Base-by-base conservation (phyloP, 2,329 filamentous ascomycete species). In the Colletotrichum sp. region DNA sequence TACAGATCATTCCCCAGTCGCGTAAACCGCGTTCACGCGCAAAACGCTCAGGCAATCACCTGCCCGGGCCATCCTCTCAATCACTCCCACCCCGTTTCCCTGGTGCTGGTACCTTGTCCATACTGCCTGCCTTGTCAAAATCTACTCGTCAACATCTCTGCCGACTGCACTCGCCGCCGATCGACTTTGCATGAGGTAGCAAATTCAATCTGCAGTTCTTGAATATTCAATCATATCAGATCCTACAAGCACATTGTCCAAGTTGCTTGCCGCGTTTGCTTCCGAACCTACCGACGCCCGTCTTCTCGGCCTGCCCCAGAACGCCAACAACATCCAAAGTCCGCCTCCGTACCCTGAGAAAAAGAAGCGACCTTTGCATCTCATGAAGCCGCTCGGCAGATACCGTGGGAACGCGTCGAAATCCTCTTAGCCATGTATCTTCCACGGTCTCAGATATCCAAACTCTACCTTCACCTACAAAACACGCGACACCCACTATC, bases 391-490 rank as follows among this genome's bases (percentile, higher is more conserved):
- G 68, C 78, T 75, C 81, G 82, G 80, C 73, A 78, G 44, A 66
- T 16, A 30, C 34, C 59, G 68, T 79, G 78, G 77, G 80, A 78
- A 85, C 84, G 82, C 82, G 82, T 82, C 78, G 64, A 78, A 75
- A 71, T 77, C 72, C 63, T 78, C 67, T 57, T 77, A 80, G 77
- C 82, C 84, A 99, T 99, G 97, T 98, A 98, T 93, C 94, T 99
- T 78, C 97, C 96, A 82, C 95, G 97, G 79, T 91, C 92, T 78
- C 90, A 98, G 78, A 94, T 98, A 83, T 95, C 96, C 66, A 96
- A 96, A 81, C 93, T 98, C 81, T 99, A 99, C 88, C 91, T 91
- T 76, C 94, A 98, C 85, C 94, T 99, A 72, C 92, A 98, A 84
- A 92, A 91, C 84, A 94, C 94, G 60, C 94, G 96, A 79, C 95